Evolutionary conservation across 345 rosid genomes (phyloP).

Genomic region (Stellera chamaejasme): DNA sequence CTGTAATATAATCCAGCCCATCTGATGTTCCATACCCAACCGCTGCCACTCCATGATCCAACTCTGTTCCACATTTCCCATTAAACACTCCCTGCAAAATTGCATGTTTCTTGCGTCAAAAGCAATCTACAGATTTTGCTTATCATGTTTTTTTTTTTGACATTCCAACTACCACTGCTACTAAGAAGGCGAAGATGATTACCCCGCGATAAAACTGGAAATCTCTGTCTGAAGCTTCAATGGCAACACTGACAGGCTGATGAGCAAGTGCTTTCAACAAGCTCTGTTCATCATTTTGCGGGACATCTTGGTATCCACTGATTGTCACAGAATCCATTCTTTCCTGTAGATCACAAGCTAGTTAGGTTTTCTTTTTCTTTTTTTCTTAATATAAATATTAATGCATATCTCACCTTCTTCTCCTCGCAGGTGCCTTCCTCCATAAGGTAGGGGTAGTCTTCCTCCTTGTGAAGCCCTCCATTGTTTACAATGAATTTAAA

Average conservation of each 20-base stretch:
- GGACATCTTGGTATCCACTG: conserved; percentile 62
- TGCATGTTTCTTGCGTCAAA: neutral
- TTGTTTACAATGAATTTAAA: conserved; percentile 56
- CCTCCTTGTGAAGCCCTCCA: conserved; percentile 73
- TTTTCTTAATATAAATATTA: neutral
- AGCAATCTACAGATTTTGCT: neutral
- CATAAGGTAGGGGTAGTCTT: conserved; percentile 68
- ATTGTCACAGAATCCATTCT: conserved; percentile 52
- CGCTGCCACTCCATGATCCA: conserved; percentile 36
- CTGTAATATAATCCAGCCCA: conserved; percentile 24
- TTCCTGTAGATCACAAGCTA: conserved; percentile 23
- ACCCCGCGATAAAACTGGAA: conserved; percentile 77
- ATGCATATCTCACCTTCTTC: conserved; percentile 28
- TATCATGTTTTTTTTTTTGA: neutral
- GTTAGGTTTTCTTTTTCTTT: neutral
- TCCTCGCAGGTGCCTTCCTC: conserved; percentile 50
- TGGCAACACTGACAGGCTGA: conserved; percentile 76
- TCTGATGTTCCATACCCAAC: conserved; percentile 36
- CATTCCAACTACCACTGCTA: too few relatives aligned
- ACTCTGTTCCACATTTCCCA: conserved; percentile 28
- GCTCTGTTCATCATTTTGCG: conserved; percentile 45
- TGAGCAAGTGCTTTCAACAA: conserved; percentile 66
- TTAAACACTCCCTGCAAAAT: conserved; percentile 26
- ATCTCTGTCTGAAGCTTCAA: conserved; percentile 66
- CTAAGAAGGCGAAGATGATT: conserved; percentile 2